A percentile compares a stretch with the other conserved stretches of the same genome.
These are phyloP conservation scores for Monascus purpureus DNA, from an alignment of 495 filamentous ascomycete species.

Conservation along the genomic window DNA sequence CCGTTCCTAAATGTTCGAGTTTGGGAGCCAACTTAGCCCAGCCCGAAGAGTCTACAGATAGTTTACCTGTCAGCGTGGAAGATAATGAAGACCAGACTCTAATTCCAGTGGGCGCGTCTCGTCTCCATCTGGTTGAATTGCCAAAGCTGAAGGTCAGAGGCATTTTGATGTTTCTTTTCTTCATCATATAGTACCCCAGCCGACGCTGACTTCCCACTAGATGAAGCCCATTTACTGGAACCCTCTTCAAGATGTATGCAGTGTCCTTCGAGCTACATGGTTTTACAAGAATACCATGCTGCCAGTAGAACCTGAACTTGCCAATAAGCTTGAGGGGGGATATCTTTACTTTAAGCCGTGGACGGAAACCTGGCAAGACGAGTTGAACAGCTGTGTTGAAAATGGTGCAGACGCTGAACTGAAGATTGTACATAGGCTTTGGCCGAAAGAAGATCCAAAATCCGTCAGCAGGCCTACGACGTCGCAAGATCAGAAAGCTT, in stretches of 20 bases:
- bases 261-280: slow-evolving; percentile 82
- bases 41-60: slow-evolving; percentile 8
- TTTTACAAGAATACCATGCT: slow-evolving; percentile 92
- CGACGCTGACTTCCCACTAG: slow-evolving; percentile 21
- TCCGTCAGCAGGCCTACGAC: slow-evolving; percentile 16
- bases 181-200: not conserved
- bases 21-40: slow-evolving; percentile 17
- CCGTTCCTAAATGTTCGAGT: slow-evolving; percentile 16
- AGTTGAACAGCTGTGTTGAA: slow-evolving; percentile 79
- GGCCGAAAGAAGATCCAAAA: slow-evolving; percentile 44
- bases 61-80: slow-evolving; percentile 3
- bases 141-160: slow-evolving; percentile 31
- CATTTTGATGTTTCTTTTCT: slow-evolving; percentile 1
- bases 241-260: slow-evolving; percentile 79
- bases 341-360: slow-evolving; percentile 78
- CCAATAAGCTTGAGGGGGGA: slow-evolving; percentile 82
- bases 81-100: slow-evolving; percentile 12
- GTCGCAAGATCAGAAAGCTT: slow-evolving; percentile 9
- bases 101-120: slow-evolving; percentile 62
- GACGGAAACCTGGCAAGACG: slow-evolving; percentile 87
- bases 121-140: slow-evolving; percentile 48
- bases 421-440: slow-evolving; percentile 72
- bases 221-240: slow-evolving; percentile 99
- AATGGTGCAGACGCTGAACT: slow-evolving; percentile 82
- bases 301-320: slow-evolving; percentile 75